Percentiles rank a stretch among this genome's conserved stretches.
Evolutionary conservation across 2,329 filamentous ascomycete genomes (phyloP).

Genomic region (Diaporthe humulicola): DNA sequence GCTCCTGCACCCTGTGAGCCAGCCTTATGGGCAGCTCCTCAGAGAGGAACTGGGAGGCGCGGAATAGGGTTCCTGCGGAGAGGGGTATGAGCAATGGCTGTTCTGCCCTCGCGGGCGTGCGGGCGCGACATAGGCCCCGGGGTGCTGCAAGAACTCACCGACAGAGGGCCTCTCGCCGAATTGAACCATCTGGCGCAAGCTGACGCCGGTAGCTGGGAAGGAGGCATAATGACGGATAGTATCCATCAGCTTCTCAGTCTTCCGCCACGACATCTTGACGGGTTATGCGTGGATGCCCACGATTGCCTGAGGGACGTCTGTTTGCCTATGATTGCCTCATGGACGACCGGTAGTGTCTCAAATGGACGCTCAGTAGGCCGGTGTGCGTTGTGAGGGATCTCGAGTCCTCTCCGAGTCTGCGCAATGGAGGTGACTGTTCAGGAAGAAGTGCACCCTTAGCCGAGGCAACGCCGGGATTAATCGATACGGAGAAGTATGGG

Average conservation of each 20-base stretch:
- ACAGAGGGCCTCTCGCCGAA: constrained; percentile 95
- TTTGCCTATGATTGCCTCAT: constrained; percentile 38
- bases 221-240: constrained; percentile 97
- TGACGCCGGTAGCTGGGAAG: constrained; percentile 96
- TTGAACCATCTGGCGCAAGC: constrained; percentile 98
- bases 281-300: constrained; percentile 41
- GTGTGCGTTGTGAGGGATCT: not conserved
- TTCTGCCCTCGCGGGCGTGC: constrained; percentile 10
- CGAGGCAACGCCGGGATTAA: constrained; percentile 40
- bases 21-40: constrained; percentile 98
- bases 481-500: constrained; percentile 34
- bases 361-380: not conserved
- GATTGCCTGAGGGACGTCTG: constrained; percentile 34
- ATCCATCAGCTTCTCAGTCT: constrained; percentile 90
- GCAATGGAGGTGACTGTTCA: constrained; percentile 1
- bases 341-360: constrained; percentile 22
- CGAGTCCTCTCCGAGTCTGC: constrained; percentile 15
- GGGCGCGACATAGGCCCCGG: constrained; percentile 27
- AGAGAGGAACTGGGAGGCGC: constrained; percentile 97
- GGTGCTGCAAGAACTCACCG: constrained; percentile 65
- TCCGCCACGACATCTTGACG: constrained; percentile 90
- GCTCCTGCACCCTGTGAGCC: constrained; percentile 95
- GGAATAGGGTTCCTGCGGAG: constrained; percentile 86
- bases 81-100: constrained; percentile 29
- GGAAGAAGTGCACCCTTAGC: constrained; percentile 34